A percentile compares a stretch with the other conserved stretches of the same genome.
phyloP scores from a whole-genome alignment of 73 alveolate genomes.

The Tetrahymena malaccensis region DNA sequence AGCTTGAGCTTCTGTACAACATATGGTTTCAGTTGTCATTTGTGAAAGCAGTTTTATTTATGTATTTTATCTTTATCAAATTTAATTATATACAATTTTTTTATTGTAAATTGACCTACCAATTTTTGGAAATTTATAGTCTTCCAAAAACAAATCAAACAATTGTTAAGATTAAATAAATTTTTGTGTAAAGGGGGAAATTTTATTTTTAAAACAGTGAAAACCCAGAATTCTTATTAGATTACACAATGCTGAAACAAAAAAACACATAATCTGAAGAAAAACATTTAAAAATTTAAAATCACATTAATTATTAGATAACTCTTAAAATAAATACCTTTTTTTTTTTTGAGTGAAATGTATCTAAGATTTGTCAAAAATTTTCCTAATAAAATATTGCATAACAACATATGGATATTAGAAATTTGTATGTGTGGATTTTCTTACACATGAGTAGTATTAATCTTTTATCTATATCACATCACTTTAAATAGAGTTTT shows the following conservation, averaged over 20 bases:
- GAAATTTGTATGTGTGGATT: background rate
- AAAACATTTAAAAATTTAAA: too few species aligned
- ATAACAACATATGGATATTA: background rate
- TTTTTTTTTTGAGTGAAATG: background rate
- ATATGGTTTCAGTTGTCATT: background rate
- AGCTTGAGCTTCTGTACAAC: background rate
- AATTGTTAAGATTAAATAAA: background rate
- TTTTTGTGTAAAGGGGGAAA: background rate
- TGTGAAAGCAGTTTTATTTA: too few species aligned
- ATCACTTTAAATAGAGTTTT: background rate
- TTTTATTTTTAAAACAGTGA: background rate
- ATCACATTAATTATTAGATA: background rate
- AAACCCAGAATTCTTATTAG: background rate
- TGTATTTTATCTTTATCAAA: too few species aligned
- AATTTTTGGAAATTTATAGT: background rate
- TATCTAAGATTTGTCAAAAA: background rate
- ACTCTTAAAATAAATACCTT: background rate
- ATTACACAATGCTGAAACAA: background rate
- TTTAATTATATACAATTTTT: too few species aligned
- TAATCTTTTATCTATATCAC: background rate
- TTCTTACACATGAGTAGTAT: too few species aligned
- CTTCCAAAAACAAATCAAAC: background rate
- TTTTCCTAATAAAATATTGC: background rate
- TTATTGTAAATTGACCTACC: background rate
- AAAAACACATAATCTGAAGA: too few species aligned